Percentiles rank a stretch among this genome's conserved stretches.
Conservation (phyloP, 768 basidiomycete genomes). For the Trichaptum fuscoviolaceum region DNA sequence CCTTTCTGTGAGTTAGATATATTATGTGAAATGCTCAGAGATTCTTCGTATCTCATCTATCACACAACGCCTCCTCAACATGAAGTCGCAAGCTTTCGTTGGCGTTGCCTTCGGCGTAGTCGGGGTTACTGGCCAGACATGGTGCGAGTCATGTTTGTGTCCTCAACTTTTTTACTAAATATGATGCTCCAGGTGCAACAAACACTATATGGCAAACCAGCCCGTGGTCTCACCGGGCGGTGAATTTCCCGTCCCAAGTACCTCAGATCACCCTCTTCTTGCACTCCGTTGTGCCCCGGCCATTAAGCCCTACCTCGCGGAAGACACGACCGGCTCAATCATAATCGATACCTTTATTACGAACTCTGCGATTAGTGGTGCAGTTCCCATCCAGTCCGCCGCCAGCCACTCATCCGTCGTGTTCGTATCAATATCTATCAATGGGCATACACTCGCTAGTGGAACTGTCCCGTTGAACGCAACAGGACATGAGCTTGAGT, state of each 20-base stretch:
- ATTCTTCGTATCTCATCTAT: not conserved
- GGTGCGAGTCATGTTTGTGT: not conserved
- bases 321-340: slow-evolving; percentile 44
- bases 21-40: not conserved
- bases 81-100: not conserved
- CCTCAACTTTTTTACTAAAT: not conserved
- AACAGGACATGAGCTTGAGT: slow-evolving; percentile 42
- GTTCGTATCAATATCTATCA: slow-evolving; percentile 37
- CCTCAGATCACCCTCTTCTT: slow-evolving; percentile 39
- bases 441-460: slow-evolving; percentile 37
- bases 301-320: slow-evolving; percentile 54
- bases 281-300: slow-evolving; percentile 55
- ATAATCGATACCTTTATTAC: slow-evolving; percentile 50
- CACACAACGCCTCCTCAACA: not conserved
- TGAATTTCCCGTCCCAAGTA: slow-evolving; percentile 36
- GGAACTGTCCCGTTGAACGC: slow-evolving; percentile 48
- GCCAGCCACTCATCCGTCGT: slow-evolving; percentile 12
- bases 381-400: slow-evolving; percentile 33
- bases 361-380: slow-evolving; percentile 41
- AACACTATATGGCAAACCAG: slow-evolving; percentile 44
- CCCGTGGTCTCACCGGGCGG: slow-evolving; percentile 44
- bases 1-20: not conserved
- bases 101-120: not conserved
- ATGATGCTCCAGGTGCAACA: slow-evolving; percentile 42
- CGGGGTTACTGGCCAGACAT: slow-evolving; percentile 1